Base-by-base conservation (phyloP, 2,329 filamentous ascomycete genomes). In the Rachicladosporium sp. region DNA sequence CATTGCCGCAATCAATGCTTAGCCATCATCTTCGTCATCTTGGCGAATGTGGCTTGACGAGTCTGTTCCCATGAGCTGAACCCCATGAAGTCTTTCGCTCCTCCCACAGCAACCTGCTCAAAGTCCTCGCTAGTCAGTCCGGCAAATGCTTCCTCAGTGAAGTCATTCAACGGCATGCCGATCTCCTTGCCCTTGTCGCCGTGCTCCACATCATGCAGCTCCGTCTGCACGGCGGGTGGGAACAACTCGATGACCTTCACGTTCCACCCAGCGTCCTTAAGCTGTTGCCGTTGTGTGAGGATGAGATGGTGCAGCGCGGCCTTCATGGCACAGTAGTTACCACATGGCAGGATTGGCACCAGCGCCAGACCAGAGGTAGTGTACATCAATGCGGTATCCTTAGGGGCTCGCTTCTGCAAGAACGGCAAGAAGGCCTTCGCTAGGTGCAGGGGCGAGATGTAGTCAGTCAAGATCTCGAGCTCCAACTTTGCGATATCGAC, bases 181-280 rank as follows among this genome's bases (percentile, higher is more conserved):
- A 73, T 62, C n/a, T 57, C 44, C n/a, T 63, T 48, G 1, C 69
- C 70, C 39, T 67, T 60, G 50, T 69, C 51, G 10, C 44, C 41
- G 33, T 49, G 44, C 46, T 73, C 68, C 21, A 60, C 60, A 43
- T 74, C 70, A 43, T 74, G 71, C 19, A 75, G 53, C 50, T 75
- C 71, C 0, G 70, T 75, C 56, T 74, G 71, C 29, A 74, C 70
- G 1, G 69, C 68, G 0, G 71, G 72, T 3, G 71, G 71, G 41
- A 67, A 70, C 6, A 75, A 59, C 51, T 74, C 71, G 29, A 74
- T 57, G n/a, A 74, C 63, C 44, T 70, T 70, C 49, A 74, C 60
- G 35, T 68, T 64, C 4, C 62, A 63, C 0, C 59, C 54, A 1
- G 59, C 61, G 4, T 62, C 61, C 33, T 62, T 61, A 29, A 76